These are phyloP conservation scores for Scorias spongiosa DNA, from an alignment of 2,329 filamentous ascomycete species.

Conservation along the genomic window DNA sequence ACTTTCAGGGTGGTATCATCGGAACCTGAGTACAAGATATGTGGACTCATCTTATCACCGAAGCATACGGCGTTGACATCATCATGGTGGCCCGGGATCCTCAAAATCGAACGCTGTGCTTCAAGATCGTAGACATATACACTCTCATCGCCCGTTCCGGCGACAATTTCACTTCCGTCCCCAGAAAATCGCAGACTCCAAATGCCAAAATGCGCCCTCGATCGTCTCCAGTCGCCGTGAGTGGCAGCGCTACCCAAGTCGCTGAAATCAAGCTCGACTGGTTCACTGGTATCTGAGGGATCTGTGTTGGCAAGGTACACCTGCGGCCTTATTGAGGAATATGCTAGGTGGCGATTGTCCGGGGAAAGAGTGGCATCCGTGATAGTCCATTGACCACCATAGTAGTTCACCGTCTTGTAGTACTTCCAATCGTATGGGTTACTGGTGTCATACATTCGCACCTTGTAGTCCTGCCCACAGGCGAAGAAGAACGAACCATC, in stretches of 20 bases:
- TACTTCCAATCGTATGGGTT: constrained; percentile 93
- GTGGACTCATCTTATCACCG: constrained; percentile 72
- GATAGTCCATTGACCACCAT: constrained; percentile 85
- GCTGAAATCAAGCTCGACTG: constrained; percentile 61
- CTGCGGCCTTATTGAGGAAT: constrained; percentile 71
- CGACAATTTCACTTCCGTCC: constrained; percentile 79
- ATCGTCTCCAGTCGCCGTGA: constrained; percentile 13
- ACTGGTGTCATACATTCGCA: constrained; percentile 94
- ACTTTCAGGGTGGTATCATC: constrained; percentile 91
- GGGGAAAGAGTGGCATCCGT: constrained; percentile 85
- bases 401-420: constrained; percentile 89
- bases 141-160: constrained; percentile 63
- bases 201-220: constrained; percentile 29
- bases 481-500: constrained; percentile 97
- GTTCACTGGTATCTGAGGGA: constrained; percentile 64
- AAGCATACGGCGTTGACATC: constrained; percentile 97
- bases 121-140: constrained; percentile 92
- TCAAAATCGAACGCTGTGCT: constrained; percentile 55
- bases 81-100: constrained; percentile 62
- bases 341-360: constrained; percentile 83
- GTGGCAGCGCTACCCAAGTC: constrained; percentile 26
- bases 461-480: constrained; percentile 80
- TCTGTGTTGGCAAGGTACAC: constrained; percentile 83
- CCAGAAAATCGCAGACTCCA: constrained; percentile 90
- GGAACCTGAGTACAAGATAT: constrained; percentile 90